Conservation (phyloP, 1,284 basidiomycete genomes). For the Cystodermella granulosa region DNA sequence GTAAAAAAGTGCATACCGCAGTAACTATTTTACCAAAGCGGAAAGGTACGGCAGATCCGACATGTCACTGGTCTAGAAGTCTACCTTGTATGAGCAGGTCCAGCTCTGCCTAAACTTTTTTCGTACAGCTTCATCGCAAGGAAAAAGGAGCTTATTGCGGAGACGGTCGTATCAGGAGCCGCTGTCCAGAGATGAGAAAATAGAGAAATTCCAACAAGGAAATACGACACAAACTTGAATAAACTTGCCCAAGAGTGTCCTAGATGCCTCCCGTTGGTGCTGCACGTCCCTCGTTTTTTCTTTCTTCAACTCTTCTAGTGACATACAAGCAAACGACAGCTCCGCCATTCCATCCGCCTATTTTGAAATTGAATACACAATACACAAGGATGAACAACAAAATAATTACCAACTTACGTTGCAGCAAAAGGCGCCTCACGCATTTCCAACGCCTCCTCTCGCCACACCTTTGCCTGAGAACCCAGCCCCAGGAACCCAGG, state of each 20-base stretch:
- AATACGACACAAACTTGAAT: slow-evolving; percentile 37
- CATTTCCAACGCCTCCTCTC: slow-evolving; percentile 18
- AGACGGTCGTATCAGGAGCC: slow-evolving; percentile 41
- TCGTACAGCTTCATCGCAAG: slow-evolving; percentile 41
- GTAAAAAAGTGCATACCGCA: slow-evolving; percentile 12
- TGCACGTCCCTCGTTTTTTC: slow-evolving; percentile 10
- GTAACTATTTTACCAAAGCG: slow-evolving; percentile 43
- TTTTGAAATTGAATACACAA: not conserved
- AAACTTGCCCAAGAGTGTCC: slow-evolving; percentile 39
- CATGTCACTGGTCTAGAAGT: slow-evolving; percentile 46
- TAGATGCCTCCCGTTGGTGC: slow-evolving; percentile 20
- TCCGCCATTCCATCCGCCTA: slow-evolving; percentile 24
- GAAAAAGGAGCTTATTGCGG: slow-evolving; percentile 32
- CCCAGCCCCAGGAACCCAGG: slow-evolving; percentile 42
- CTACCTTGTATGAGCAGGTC: slow-evolving; percentile 39
- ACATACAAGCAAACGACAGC: slow-evolving; percentile 41
- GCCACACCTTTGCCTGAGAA: slow-evolving; percentile 41
- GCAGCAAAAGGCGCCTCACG: slow-evolving; percentile 34
- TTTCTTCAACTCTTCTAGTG: slow-evolving; percentile 20
- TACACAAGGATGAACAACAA: slow-evolving; percentile 1
- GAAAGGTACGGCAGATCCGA: slow-evolving; percentile 44
- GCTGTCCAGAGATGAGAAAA: slow-evolving; percentile 8
- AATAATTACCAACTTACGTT: slow-evolving; percentile 24
- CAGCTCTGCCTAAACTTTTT: slow-evolving; percentile 42
- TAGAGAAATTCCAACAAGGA: slow-evolving; percentile 1